Evolutionary conservation across 1,284 basidiomycete species (phyloP), one percentile per base, ranked within the genome.

Genomic region (Malassezia nana): DNA sequence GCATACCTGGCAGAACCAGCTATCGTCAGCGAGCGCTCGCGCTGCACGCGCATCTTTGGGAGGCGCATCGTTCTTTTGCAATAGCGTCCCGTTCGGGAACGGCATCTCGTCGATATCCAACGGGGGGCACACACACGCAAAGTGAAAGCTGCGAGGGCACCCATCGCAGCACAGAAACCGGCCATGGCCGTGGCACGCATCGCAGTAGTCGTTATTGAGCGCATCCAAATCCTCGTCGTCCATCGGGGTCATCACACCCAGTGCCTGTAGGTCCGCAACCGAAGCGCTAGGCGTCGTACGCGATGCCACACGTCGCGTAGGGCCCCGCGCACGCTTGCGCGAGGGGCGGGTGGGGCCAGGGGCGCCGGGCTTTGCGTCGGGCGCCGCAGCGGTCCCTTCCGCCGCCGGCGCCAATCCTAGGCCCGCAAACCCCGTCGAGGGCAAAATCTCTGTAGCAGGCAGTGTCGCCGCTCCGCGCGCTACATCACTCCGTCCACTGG

Each of bases 91-190:
- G 41, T 67, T 67, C 0, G 63, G 63, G 3, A 59, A 56, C 5
- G 84, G 83, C 40, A 87, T 78, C 66, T 96, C 89, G 64, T 85
- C 81, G 48, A 84, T 79, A 63, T 91, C 86, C 77, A 95, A 82
- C 20, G 92, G 92, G 38, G 92, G 92, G 73, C 95, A 87, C 65
- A 98, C 81, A 75, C 92, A 99, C 81, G 84, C 84, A 58, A 96
- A 83, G 76, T 99, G 92, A 75, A 95, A 99, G 20, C 89, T 89
- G 60, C 86, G 80, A 28, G 92, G 88, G 74, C 94, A 99, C 12
- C 91, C 90, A 74, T 98, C 92, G 76, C 92, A 99, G 61, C 76
- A 77, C 9, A 77, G 60, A 75, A 95, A 96, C 52, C 90, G 86
- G 25, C 81, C 81, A 45, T 78, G 77, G 12, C 79, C 79, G 25